These are phyloP conservation scores for Whalleya microplaca DNA, from an alignment of 2,329 filamentous ascomycete species.

Conservation along the genomic window DNA sequence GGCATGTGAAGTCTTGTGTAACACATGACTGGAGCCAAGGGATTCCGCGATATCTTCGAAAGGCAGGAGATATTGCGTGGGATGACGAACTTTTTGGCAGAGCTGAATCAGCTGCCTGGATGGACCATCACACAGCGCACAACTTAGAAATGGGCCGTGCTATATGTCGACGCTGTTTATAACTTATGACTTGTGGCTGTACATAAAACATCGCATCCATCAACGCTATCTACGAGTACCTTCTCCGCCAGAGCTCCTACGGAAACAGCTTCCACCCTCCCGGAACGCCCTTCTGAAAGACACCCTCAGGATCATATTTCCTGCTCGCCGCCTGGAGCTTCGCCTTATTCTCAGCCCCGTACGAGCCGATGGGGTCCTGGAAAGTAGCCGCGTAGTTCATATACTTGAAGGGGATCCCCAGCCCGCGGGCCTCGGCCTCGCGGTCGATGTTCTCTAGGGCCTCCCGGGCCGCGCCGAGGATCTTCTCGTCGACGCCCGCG, in stretches of 20 bases:
- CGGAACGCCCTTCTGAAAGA: slow-evolving; percentile 31
- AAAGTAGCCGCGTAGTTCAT: slow-evolving; percentile 26
- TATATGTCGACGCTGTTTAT: too few species aligned
- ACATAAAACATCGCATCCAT: too few species aligned
- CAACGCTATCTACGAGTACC: too few species aligned
- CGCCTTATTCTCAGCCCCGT: slow-evolving; percentile 17
- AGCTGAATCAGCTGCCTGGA: too few species aligned
- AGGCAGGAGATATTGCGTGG: too few species aligned
- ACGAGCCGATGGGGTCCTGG: slow-evolving; percentile 24
- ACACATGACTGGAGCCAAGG: too few species aligned
- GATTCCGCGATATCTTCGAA: too few species aligned
- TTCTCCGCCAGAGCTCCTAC: neutral
- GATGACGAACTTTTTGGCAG: too few species aligned
- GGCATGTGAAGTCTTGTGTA: too few species aligned
- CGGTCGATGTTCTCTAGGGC: slow-evolving; percentile 8
- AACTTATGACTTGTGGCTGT: too few species aligned
- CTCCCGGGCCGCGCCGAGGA: slow-evolving; percentile 1
- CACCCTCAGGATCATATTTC: slow-evolving; percentile 31
- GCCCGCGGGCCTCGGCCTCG: slow-evolving; percentile 1
- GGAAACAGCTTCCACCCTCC: slow-evolving; percentile 28
- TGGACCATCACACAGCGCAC: too few species aligned
- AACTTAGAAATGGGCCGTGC: too few species aligned
- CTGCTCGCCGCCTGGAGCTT: slow-evolving; percentile 23
- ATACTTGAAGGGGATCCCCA: slow-evolving; percentile 12
- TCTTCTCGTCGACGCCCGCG: slow-evolving; percentile 13